Conservation (phyloP, 805 yeast species). For the Saccharomycopsis vini region DNA sequence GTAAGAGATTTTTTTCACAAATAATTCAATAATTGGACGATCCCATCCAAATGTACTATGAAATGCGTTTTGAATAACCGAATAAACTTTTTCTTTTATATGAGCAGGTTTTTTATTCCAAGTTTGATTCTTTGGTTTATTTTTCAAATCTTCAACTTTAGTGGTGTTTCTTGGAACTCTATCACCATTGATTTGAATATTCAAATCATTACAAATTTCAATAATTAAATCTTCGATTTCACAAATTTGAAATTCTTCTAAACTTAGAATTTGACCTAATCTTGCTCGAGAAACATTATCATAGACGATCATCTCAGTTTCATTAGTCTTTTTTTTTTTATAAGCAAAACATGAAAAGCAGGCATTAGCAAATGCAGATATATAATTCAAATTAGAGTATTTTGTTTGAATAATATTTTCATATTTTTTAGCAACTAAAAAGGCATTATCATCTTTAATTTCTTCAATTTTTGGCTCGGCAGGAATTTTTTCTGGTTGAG, state of each 20-base stretch:
- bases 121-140: neutral
- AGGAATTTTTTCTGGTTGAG: no score
- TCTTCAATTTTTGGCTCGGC: no score
- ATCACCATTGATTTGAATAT: neutral
- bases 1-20: neutral
- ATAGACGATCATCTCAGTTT: no score
- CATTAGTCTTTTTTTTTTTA: no score
- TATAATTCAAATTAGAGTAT: no score
- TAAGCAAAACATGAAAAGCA: no score
- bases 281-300: neutral
- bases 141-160: neutral
- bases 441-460: no score
- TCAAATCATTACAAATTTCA: neutral
- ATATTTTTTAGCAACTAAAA: no score
- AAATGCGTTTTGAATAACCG: neutral
- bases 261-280: neutral
- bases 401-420: no score
- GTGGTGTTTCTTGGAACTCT: neutral
- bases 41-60: neutral
- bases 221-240: neutral
- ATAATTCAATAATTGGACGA: neutral
- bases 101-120: neutral
- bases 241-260: neutral
- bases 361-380: no score
- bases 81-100: neutral